Evolutionary conservation across 2,329 filamentous ascomycete species (phyloP).

Genomic region (Paecilomyces fulvus): DNA sequence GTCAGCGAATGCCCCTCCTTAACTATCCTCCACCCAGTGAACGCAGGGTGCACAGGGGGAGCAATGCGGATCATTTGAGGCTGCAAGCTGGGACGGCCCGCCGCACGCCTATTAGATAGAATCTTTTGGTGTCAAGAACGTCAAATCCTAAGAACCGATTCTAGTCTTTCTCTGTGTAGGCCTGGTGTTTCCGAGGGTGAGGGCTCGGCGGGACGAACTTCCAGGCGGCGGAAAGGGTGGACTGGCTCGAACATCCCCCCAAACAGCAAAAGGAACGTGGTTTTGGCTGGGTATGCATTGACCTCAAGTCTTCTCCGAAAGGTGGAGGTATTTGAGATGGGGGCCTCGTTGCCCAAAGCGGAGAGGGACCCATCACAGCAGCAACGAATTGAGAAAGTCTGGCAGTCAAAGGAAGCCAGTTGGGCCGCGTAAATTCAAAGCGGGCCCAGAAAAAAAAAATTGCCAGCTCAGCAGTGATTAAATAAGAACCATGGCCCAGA

Average conservation of each 20-base stretch:
- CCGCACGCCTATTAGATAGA: slow-evolving; percentile 21
- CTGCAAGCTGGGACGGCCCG: slow-evolving; percentile 40
- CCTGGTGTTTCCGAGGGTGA: neutral
- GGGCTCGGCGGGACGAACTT: neutral
- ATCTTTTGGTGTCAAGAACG: neutral
- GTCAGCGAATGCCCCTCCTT: slow-evolving; percentile 25
- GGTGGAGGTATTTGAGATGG: slow-evolving; percentile 5
- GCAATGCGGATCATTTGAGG: slow-evolving; percentile 36
- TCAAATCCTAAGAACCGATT: neutral
- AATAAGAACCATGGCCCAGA: neutral
- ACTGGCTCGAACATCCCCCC: neutral
- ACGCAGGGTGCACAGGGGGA: slow-evolving; percentile 20
- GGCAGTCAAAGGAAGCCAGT: slow-evolving; percentile 3
- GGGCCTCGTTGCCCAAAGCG: slow-evolving; percentile 20
- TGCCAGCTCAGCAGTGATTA: slow-evolving; percentile 24
- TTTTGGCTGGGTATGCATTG: slow-evolving; percentile 1
- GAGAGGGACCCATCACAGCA: slow-evolving; percentile 15
- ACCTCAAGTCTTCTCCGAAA: slow-evolving; percentile 1
- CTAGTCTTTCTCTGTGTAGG: neutral
- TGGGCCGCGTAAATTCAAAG: slow-evolving; percentile 12
- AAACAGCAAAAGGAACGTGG: slow-evolving; percentile 5
- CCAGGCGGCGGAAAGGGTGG: slow-evolving; percentile 1
- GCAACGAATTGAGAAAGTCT: slow-evolving; percentile 14
- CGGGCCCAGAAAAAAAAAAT: slow-evolving; percentile 14
- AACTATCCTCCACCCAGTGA: slow-evolving; percentile 26